Evolutionary conservation across 2,329 filamentous ascomycete genomes (phyloP).

Genomic region (Trichoderma arundinaceum): DNA sequence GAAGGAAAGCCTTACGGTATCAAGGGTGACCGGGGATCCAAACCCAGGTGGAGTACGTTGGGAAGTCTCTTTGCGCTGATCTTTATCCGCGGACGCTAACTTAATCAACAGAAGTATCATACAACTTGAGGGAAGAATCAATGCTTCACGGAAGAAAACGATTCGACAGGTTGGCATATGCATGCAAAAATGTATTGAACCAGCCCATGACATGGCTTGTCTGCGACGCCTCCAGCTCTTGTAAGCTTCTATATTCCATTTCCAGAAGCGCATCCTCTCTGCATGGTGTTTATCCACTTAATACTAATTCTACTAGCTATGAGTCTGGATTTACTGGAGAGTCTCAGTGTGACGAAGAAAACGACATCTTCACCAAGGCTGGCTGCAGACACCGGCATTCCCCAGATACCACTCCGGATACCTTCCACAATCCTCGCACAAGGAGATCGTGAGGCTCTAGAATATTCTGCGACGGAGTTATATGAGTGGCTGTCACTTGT

Average conservation of each 20-base stretch:
- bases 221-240: constrained; percentile 58
- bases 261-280: background rate
- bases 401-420: constrained; percentile 39
- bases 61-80: background rate
- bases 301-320: constrained; percentile 46
- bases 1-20: constrained; percentile 69
- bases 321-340: constrained; percentile 55
- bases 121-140: constrained; percentile 72
- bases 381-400: constrained; percentile 34
- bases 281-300: background rate
- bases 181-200: constrained; percentile 77
- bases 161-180: constrained; percentile 78
- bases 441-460: constrained; percentile 57
- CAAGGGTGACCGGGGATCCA: constrained; percentile 64
- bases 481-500: constrained; percentile 80
- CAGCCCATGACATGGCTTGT: constrained; percentile 78
- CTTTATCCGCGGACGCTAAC: background rate
- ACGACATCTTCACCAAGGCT: constrained; percentile 45
- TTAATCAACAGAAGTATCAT: constrained; percentile 68
- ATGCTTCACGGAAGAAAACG: constrained; percentile 86
- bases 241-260: constrained; percentile 36
- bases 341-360: constrained; percentile 50
- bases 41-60: constrained; percentile 73
- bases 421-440: constrained; percentile 41
- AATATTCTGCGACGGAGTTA: constrained; percentile 66